Evolutionary conservation across 257 asterid genomes (phyloP).

Genomic region (Lycium barbarum): DNA sequence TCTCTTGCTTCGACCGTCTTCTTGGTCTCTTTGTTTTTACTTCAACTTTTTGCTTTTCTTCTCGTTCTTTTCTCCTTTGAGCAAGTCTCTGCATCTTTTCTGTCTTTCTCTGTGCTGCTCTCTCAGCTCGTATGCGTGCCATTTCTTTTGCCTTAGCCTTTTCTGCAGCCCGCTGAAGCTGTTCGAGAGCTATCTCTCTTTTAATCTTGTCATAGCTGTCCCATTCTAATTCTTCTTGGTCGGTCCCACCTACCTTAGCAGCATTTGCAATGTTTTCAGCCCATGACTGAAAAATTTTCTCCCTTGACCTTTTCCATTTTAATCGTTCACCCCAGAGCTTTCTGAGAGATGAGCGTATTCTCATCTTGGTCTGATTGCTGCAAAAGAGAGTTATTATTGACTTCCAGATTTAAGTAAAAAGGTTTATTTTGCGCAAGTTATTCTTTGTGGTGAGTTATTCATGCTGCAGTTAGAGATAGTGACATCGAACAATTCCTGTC

Average conservation of each 20-base stretch:
- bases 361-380: conserved; percentile 74
- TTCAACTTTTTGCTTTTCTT: conserved; percentile 49
- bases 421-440: conserved; percentile 21
- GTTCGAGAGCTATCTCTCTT: conserved; percentile 55
- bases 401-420: conserved; percentile 25
- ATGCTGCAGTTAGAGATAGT: conserved; percentile 31
- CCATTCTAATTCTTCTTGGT: conserved; percentile 85
- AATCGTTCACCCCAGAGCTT: conserved; percentile 76
- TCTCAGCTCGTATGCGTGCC: conserved; percentile 53
- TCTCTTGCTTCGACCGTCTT: conserved; percentile 68
- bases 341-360: conserved; percentile 62
- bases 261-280: conserved; percentile 74
- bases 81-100: conserved; percentile 57
- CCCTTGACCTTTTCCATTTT: conserved; percentile 72
- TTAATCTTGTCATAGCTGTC: conserved; percentile 71
- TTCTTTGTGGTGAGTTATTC: neutral
- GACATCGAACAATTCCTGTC: neutral
- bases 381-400: conserved; percentile 30
- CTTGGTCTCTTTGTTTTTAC: conserved; percentile 47
- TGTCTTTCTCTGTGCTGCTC: conserved; percentile 58
- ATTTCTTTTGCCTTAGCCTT: conserved; percentile 59
- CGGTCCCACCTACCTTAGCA: conserved; percentile 74
- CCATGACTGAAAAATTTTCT: conserved; percentile 69
- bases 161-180: conserved; percentile 53
- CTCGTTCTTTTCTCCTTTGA: conserved; percentile 62